Base-by-base conservation (phyloP, 208 protist genomes). In the Trypanosoma theileri region DNA sequence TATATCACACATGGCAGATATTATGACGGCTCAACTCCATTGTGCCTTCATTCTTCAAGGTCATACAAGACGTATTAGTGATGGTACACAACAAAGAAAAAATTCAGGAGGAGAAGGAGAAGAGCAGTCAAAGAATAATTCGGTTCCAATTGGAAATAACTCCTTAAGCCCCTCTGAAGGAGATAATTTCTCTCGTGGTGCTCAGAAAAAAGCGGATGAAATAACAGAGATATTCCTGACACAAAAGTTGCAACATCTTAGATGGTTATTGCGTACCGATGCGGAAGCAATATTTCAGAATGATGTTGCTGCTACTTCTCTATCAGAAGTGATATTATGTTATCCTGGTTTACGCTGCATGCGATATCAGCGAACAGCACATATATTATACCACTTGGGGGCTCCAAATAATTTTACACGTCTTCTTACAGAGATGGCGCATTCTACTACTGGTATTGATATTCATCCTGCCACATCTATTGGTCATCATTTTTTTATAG, bases 401-500 rank as follows among this genome's bases (percentile, higher is more conserved):
- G 87, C 82, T 26, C 87, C 87, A 14, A 81, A 73, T 13, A 89
- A 83, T 62, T 81, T 90, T 35, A 93, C 87, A 0, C 84, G 87
- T 40, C 80, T 89, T 79, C 69, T 93, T 46, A 93, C 87, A 2
- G 81, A 86, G 45, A 84, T 87, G 44, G 86, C 86, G 24, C 86
- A 92, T 62, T 65, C 78, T 6, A 22, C 64, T 21, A 92, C 86
- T 10, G 86, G 81, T 9, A 88, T 97, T 54, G 92, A 97, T 59
- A 97, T 97, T 53, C 92, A 97, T 76, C 92, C 92, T 9, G 60
- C 64, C 52, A 91, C 91, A 9, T 54, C 73, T 4, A 89, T 97
- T 48, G 90, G 90, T 8, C 79, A 89, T 58, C 85, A 91, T 74
- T 92, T 95, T 56, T 93, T 93, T 69, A 93, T 97, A 69, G 92